A percentile compares a stretch with the other conserved stretches of the same genome.
Evolutionary conservation across 441 rosid species (phyloP).

Genomic region (Pelargonium myrrhifolium): DNA sequence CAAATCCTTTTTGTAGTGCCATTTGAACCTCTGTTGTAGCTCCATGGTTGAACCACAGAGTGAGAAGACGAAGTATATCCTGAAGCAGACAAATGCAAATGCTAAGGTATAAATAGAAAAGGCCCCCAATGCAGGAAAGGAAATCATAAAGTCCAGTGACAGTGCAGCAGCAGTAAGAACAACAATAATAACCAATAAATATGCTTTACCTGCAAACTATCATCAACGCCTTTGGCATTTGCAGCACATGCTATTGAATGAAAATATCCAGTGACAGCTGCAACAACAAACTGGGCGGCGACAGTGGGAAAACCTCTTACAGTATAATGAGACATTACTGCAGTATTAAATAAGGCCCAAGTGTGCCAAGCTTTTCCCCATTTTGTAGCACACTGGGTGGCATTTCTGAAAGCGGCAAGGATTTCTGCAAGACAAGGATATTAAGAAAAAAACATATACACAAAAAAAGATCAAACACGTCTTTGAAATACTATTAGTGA

Average conservation of each 20-base stretch:
- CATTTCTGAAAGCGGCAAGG: conserved; percentile 64
- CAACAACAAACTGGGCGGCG: conserved; percentile 83
- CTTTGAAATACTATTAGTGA: background rate
- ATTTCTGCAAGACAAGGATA: conserved; percentile 46
- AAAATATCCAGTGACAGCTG: conserved; percentile 96
- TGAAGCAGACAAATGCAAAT: conserved; percentile 29
- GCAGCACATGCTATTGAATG: conserved; percentile 97
- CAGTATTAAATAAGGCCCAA: conserved; percentile 98
- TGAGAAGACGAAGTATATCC: conserved; percentile 99
- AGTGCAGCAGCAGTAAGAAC: no score
- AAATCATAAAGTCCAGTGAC: background rate
- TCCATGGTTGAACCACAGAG: conserved; percentile 99
- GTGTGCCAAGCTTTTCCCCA: conserved; percentile 99
- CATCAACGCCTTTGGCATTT: conserved; percentile 94
- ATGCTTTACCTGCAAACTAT: conserved; percentile 83
- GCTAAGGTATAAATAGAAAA: background rate
- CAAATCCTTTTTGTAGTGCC: conserved; percentile 83
- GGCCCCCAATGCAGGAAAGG: background rate
- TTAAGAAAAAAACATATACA: background rate
- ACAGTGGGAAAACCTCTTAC: conserved; percentile 47
- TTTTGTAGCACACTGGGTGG: conserved; percentile 74
- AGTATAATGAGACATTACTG: conserved; percentile 95
- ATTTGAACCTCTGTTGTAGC: conserved; percentile 85
- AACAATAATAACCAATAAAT: background rate
- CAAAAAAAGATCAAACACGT: conserved; percentile 13